These are phyloP conservation scores for Striga asiatica DNA, from an alignment of 257 asterid species.

Conservation along the genomic window DNA sequence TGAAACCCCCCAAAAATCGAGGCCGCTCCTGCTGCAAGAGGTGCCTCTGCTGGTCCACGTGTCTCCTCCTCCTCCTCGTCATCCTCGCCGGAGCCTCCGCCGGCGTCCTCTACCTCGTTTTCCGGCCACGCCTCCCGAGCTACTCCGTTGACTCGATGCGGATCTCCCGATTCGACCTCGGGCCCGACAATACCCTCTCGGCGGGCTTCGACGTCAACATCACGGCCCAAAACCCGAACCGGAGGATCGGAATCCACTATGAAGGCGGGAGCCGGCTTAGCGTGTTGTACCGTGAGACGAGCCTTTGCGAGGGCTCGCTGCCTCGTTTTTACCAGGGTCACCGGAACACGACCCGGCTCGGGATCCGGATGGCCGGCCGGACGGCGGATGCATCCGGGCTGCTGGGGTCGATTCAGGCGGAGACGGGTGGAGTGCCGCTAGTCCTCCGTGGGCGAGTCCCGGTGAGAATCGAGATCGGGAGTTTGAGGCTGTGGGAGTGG, in stretches of 20 bases:
- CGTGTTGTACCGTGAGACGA: slow-evolving; percentile 48
- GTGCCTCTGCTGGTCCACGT: slow-evolving; percentile 65
- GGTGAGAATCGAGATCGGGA: slow-evolving; percentile 68
- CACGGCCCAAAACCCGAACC: slow-evolving; percentile 81
- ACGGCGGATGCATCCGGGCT: slow-evolving; percentile 44
- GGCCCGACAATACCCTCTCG: slow-evolving; percentile 45
- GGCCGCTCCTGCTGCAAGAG: slow-evolving; percentile 42
- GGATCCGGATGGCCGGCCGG: slow-evolving; percentile 52
- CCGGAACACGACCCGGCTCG: slow-evolving; percentile 62
- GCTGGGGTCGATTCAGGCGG: slow-evolving; percentile 44
- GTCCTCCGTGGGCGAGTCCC: slow-evolving; percentile 58
- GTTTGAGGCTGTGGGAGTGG: slow-evolving; percentile 75
- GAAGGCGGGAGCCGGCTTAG: slow-evolving; percentile 59
- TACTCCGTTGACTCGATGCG: slow-evolving; percentile 69
- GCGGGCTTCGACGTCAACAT: slow-evolving; percentile 58
- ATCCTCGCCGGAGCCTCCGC: slow-evolving; percentile 42
- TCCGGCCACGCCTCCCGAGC: slow-evolving; percentile 61
- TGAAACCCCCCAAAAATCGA: slow-evolving; percentile 44
- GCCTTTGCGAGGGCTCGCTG: slow-evolving; percentile 69
- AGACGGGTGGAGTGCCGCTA: slow-evolving; percentile 55
- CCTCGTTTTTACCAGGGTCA: slow-evolving; percentile 92
- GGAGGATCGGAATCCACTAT: slow-evolving; percentile 74
- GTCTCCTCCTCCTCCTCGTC: slow-evolving; percentile 28
- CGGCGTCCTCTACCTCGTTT: slow-evolving; percentile 53
- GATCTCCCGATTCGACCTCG: slow-evolving; percentile 37